Evolutionary conservation across 2,329 filamentous ascomycete genomes (phyloP), one percentile per base, ranked within the genome.

Genomic region (Penicillium olsonii): DNA sequence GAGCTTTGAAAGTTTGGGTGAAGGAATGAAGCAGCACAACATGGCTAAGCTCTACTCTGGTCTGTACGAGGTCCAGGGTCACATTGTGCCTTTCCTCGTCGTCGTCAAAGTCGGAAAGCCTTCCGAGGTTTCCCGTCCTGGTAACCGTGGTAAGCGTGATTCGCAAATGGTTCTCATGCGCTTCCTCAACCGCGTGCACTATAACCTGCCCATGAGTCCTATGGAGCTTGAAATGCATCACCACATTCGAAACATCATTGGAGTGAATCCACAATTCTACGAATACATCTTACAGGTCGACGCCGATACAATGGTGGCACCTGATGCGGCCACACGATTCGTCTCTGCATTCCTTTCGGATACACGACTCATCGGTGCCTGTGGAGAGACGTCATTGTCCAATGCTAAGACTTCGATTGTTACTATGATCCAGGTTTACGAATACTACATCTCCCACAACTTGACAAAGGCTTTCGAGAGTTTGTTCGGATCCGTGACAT

Each of bases 351-450:
- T 96, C 78, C 73, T 96, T 37, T 84, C 94, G 64, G 94, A 99
- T 68, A 96, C 92, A 20, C 87, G 90, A 48, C 79, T 97, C n/a
- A 92, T 96, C 65, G 94, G 88, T 47, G 84, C 94, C 41, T 99
- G 94, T 66, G 94, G 94, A 74, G 94, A 99, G 74, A 99, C 94
- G 0, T 88, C 88, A 14, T 79, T 99, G 40, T 92, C 87, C 55
- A 99, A 99, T 68, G 88, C 91, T 52, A 96, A 96, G 72, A 82
- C 87, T 6, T 96, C 92, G 1, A 90, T 95, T 66, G 84, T 95
- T 60, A 99, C 94, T 43, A 97, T 97, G 92, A 99, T 99, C 69
- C 94, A 99, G 74, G 92, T 99, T 27, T 99, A 97, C 79, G 92
- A 99, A 74, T 99, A 99, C 80, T 99, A 92, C 78, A 99, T 99